A percentile compares a stretch with the other conserved stretches of the same genome.
Evolutionary conservation across 139 green algal species (phyloP).

Genomic region (Coelastrella sp.): DNA sequence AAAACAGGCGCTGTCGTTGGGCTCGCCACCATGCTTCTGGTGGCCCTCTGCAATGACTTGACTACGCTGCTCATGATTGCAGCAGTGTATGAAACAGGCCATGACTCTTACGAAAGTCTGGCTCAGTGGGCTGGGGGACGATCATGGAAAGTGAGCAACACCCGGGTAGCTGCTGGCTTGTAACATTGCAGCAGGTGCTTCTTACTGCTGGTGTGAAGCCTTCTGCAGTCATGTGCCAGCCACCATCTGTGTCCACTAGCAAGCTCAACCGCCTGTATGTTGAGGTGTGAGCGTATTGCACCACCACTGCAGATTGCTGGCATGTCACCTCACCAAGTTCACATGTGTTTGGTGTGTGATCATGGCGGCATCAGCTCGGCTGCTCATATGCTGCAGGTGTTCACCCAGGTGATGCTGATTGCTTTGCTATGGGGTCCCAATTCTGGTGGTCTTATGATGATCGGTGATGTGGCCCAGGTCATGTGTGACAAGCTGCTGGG

Average conservation of each 20-base stretch:
- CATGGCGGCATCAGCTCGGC: neutral
- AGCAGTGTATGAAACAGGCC: conserved; percentile 56
- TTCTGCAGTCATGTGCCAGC: too few species aligned
- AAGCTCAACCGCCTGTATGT: neutral
- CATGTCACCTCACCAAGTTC: neutral
- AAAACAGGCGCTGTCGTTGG: conserved; percentile 71
- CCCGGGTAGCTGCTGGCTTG: neutral
- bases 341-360: neutral
- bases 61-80: conserved; percentile 74
- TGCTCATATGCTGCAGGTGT: conserved; percentile 53
- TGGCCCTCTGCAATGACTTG: conserved; percentile 70
- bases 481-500: conserved; percentile 50
- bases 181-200: too few species aligned
- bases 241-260: too few species aligned
- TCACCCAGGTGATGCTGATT: conserved; percentile 76
- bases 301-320: neutral
- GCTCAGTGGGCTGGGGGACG: conserved; percentile 65
- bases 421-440: conserved; percentile 84
- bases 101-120: conserved; percentile 71
- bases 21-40: conserved; percentile 61
- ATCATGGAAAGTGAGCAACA: conserved; percentile 56
- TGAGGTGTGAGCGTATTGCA: neutral
- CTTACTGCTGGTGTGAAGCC: too few species aligned
- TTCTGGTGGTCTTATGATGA: conserved; percentile 76
- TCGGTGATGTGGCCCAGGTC: conserved; percentile 71